These are phyloP conservation scores for Ogataea naganishii DNA, from an alignment of 805 yeast genomes.

Conservation along the genomic window DNA sequence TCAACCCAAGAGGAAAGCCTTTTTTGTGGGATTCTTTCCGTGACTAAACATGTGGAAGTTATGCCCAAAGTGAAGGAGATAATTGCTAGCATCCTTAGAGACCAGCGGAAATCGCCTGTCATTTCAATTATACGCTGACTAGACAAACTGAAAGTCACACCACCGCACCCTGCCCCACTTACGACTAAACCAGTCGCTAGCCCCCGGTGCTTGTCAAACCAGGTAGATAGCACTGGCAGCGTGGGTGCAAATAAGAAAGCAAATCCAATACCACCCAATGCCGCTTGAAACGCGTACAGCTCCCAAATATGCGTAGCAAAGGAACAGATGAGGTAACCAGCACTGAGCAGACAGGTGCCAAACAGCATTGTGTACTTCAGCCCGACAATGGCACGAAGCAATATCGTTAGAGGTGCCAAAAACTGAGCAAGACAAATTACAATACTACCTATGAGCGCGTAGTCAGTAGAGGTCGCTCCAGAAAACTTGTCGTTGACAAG, in stretches of 20 bases:
- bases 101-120: constrained; percentile 34
- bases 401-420: constrained; percentile 15
- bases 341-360: constrained; percentile 35
- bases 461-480: constrained; percentile 47
- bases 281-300: constrained; percentile 43
- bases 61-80: constrained; percentile 27
- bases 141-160: constrained; percentile 26
- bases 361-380: constrained; percentile 13
- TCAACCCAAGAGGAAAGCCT: constrained; percentile 5
- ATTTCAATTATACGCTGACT: constrained; percentile 27
- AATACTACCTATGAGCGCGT: constrained; percentile 51
- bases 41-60: constrained; percentile 32
- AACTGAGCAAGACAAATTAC: constrained; percentile 14
- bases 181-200: constrained; percentile 29
- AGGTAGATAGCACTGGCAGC: constrained; percentile 38
- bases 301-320: constrained; percentile 42
- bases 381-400: constrained; percentile 15
- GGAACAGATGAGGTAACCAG: constrained; percentile 43
- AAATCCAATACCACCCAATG: constrained; percentile 41
- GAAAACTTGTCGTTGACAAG: constrained; percentile 35
- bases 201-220: constrained; percentile 43
- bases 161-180: constrained; percentile 35
- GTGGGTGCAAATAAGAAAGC: constrained; percentile 44
- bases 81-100: constrained; percentile 34
- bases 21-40: constrained; percentile 28